These are phyloP conservation scores for Claviceps paspali DNA, from an alignment of 2,329 filamentous ascomycete species.

Conservation along the genomic window DNA sequence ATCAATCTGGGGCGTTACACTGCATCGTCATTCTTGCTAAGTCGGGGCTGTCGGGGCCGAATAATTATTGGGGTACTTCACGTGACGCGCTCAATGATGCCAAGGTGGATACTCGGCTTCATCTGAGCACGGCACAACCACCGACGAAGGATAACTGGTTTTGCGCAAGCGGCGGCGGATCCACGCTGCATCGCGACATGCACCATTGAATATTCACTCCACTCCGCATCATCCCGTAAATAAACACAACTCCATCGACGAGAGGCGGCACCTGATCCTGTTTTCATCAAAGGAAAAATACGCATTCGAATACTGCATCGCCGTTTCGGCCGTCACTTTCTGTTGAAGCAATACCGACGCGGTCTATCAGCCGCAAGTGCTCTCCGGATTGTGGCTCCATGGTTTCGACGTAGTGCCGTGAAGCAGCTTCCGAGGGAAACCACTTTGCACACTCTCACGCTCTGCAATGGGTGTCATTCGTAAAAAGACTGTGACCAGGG, in stretches of 20 bases:
- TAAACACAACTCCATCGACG: slow-evolving; percentile 6
- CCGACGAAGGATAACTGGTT: no score
- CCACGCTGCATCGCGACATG: slow-evolving; percentile 4
- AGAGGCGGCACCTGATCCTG: slow-evolving; percentile 3
- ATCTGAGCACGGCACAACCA: no score
- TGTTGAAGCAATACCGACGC: slow-evolving; percentile 3
- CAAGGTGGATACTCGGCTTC: no score
- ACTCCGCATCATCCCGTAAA: slow-evolving; percentile 9
- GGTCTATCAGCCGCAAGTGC: neutral
- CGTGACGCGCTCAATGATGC: no score
- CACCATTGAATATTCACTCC: slow-evolving; percentile 7
- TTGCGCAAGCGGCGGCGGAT: no score
- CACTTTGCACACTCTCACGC: neutral
- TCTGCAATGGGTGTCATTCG: slow-evolving; percentile 74
- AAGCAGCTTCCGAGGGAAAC: neutral
- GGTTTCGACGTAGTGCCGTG: neutral
- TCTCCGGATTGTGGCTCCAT: neutral
- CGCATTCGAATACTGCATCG: slow-evolving; percentile 8
- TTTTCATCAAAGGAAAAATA: slow-evolving; percentile 15
- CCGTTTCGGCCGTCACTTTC: slow-evolving; percentile 8
- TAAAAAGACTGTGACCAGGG: slow-evolving; percentile 79
- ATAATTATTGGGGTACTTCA: no score
- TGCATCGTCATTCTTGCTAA: no score
- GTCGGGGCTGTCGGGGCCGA: no score
- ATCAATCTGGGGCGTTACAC: no score